Evolutionary conservation across 2,329 filamentous ascomycete genomes (phyloP), one percentile per base, ranked within the genome.

Genomic region (Ramularia endophylla): DNA sequence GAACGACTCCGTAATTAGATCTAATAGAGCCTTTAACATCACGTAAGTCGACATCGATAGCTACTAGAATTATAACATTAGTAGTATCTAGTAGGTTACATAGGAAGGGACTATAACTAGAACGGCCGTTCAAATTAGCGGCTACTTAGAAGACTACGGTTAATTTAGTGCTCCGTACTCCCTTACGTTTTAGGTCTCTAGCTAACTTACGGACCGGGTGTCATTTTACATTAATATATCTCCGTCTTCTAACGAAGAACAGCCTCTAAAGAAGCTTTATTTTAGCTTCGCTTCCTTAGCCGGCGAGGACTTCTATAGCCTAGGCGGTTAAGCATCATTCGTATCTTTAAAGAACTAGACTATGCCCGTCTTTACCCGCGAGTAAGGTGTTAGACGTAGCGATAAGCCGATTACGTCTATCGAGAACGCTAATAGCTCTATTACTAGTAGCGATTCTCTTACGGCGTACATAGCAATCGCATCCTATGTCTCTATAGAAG

Each of bases 401-500:
- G 52, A 54, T 28, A 43, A 57, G 41, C 55, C 56, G 2, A 46
- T 59, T 15, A 57, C 56, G 5, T 44, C 43, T 6, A 36, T 52
- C 29, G 42, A 44, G 31, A 58, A 60, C 34, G 50, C 41, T 17
- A 50, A 54, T 41, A 47, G 54, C 6, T 43, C 41, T 2, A 54
- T 59, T 36, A 43, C 50, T 9, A 62, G 62, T 12, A 61, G 61
- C 15, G 50, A 60, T 36, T 40, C 46, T 7, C 60, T 57, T 48
- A 65, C 61, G 3, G 57, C 61, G 1, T 65, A 65, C 43, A 60
- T 59, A 8, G 57, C 58, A 7, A 47, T 60, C 7, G 57, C 59
- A 3, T 55, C 60, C 13, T 62, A 60, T 32, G 57, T 64, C 34
- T 58, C 52, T 7, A 59, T 59, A 4, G 48, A 51, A n/a, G 52